A percentile compares a stretch with the other conserved stretches of the same genome.
Conservation (phyloP, 129 eudicot species). For the Artemisia annua region DNA sequence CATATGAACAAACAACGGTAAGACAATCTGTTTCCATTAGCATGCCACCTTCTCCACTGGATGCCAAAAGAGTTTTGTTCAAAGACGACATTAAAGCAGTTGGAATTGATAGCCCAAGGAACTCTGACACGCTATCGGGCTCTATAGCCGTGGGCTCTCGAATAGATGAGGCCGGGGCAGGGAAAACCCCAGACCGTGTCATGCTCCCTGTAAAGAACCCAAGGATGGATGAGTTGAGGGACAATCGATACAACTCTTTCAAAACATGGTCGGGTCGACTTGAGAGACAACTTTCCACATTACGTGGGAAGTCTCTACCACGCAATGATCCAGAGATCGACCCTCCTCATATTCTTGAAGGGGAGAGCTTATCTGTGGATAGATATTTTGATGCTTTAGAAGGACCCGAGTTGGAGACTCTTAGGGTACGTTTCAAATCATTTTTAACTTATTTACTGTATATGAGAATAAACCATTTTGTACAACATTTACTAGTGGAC, state of each 20-base stretch:
- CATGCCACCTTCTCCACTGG: conserved; percentile 67
- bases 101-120: conserved; percentile 8
- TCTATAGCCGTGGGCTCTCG: conserved; percentile 24
- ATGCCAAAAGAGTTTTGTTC: conserved; percentile 41
- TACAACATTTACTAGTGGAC: too few relatives aligned
- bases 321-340: conserved; percentile 33
- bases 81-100: conserved; percentile 27
- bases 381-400: conserved; percentile 88
- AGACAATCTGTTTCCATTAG: conserved; percentile 63
- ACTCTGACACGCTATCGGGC: neutral
- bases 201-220: conserved; percentile 31
- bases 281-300: conserved; percentile 66
- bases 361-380: conserved; percentile 57
- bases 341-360: conserved; percentile 30
- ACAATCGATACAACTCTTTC: conserved; percentile 68
- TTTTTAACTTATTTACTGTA: neutral
- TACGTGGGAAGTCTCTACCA: conserved; percentile 50
- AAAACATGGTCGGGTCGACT: conserved; percentile 89
- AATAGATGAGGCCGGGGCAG: conserved; percentile 21
- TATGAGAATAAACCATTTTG: neutral
- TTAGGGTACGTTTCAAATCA: conserved; percentile 48
- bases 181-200: conserved; percentile 23
- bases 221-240: conserved; percentile 33
- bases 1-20: conserved; percentile 26
- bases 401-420: conserved; percentile 90